A percentile compares a stretch with the other conserved stretches of the same genome.
Conservation (phyloP, 345 rosid species). For the Salix purpurea region DNA sequence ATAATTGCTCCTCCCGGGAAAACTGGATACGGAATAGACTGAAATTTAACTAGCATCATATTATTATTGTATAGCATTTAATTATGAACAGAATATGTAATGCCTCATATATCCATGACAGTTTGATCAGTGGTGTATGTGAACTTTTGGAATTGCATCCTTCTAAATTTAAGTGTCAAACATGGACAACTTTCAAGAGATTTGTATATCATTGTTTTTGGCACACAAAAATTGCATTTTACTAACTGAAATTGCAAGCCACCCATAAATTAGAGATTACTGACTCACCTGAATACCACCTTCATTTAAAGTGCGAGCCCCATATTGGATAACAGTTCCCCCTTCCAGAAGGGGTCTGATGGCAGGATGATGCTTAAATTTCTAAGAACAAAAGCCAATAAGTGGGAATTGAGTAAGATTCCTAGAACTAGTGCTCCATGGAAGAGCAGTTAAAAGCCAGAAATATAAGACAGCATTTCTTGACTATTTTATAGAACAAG, state of each 20-base stretch:
- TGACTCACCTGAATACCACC: constrained; percentile 92
- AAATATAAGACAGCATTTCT: neutral
- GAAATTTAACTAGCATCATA: constrained; percentile 85
- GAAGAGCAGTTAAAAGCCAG: neutral
- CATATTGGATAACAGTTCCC: constrained; percentile 83
- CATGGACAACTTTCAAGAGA: neutral
- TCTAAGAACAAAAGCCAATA: constrained; percentile 36
- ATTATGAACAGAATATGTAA: constrained; percentile 3
- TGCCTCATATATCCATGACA: neutral
- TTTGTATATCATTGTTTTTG: neutral
- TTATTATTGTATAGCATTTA: constrained; percentile 35
- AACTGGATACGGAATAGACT: constrained; percentile 98
- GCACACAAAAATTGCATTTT: neutral
- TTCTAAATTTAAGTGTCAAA: neutral
- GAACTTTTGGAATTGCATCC: neutral
- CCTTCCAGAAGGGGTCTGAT: constrained; percentile 79
- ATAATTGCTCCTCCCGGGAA: constrained; percentile 96
- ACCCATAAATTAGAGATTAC: neutral
- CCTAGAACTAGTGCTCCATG: constrained; percentile 4
- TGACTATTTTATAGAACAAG: neutral
- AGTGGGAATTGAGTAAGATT: constrained; percentile 9
- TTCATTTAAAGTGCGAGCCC: constrained; percentile 95
- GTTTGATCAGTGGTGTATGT: neutral
- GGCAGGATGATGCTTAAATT: constrained; percentile 90
- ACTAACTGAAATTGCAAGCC: neutral